Percentiles rank a stretch among this genome's conserved stretches.
Evolutionary conservation across 441 rosid species (phyloP).

Genomic region (Hura crepitans): DNA sequence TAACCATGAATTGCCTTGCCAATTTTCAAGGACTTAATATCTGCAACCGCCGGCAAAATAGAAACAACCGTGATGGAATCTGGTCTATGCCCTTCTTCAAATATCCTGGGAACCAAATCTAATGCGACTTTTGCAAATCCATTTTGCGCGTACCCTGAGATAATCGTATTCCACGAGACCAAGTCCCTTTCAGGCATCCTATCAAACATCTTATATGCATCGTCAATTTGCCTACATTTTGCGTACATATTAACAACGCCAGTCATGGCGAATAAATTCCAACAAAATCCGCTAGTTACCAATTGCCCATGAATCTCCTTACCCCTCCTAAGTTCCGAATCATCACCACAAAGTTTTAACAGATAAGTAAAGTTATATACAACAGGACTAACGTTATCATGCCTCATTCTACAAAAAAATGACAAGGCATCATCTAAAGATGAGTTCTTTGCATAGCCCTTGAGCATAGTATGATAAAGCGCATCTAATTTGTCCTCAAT

Average conservation of each 20-base stretch:
- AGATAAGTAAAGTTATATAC: conserved; percentile 81
- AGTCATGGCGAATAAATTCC: conserved; percentile 63
- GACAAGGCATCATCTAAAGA: conserved; percentile 48
- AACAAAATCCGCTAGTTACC: conserved; percentile 54
- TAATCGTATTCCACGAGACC: conserved; percentile 80
- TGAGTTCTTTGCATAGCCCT: conserved; percentile 58
- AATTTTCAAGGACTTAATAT: conserved; percentile 42
- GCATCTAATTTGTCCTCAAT: conserved; percentile 52
- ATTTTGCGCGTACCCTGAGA: conserved; percentile 78
- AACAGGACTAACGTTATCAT: conserved; percentile 52
- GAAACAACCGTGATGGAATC: conserved; percentile 70
- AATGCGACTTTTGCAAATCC: conserved; percentile 56
- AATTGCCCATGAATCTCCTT: conserved; percentile 75
- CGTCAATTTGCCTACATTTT: conserved; percentile 48
- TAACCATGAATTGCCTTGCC: conserved; percentile 81
- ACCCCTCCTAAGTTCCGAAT: conserved; percentile 46
- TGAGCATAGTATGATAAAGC: conserved; percentile 79
- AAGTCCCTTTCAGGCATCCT: conserved; percentile 82
- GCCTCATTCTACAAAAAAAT: conserved; percentile 60
- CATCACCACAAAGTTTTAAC: conserved; percentile 68
- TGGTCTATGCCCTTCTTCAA: conserved; percentile 56
- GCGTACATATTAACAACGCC: conserved; percentile 72
- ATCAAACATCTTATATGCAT: conserved; percentile 64
- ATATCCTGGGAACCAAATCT: conserved; percentile 53
- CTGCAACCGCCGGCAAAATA: conserved; percentile 69